Percentiles rank a stretch among this genome's conserved stretches.
These are phyloP conservation scores for Malassezia furfur DNA, from an alignment of 1,284 basidiomycete genomes.

Conservation along the genomic window DNA sequence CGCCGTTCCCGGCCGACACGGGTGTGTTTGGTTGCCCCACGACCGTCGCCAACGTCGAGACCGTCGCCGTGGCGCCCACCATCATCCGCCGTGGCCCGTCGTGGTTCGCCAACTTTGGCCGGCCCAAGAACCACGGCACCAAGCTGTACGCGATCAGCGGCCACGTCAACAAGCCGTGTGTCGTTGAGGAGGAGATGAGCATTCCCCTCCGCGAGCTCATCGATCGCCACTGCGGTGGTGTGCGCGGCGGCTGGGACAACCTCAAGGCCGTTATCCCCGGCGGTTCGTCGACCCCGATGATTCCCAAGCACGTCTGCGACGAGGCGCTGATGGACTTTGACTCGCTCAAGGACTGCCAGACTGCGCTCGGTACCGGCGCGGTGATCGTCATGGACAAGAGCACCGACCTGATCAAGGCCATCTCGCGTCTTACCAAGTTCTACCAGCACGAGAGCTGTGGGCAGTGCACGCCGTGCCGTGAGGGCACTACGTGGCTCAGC, in stretches of 20 bases:
- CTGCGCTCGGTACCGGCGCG: conserved; percentile 89
- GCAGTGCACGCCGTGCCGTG: conserved; percentile 92
- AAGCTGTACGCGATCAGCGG: conserved; percentile 92
- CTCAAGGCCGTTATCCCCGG: conserved; percentile 87
- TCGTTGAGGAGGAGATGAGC: conserved; percentile 97
- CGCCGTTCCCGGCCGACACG: conserved; percentile 98
- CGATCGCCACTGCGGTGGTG: conserved; percentile 92
- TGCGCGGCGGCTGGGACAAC: conserved; percentile 92
- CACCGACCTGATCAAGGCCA: conserved; percentile 74
- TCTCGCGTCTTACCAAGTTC: conserved; percentile 70
- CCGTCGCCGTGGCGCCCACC: conserved; percentile 90
- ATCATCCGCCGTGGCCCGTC: conserved; percentile 79
- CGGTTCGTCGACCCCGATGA: conserved; percentile 87
- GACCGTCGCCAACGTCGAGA: conserved; percentile 97
- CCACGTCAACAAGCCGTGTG: conserved; percentile 96
- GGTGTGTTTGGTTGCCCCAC: conserved; percentile 93
- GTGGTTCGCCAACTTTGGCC: conserved; percentile 91
- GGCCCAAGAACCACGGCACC: conserved; percentile 86
- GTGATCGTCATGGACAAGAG: conserved; percentile 98
- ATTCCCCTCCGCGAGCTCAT: conserved; percentile 87
- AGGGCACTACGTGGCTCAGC: conserved; percentile 56
- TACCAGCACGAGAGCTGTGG: conserved; percentile 93
- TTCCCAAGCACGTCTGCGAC: conserved; percentile 58
- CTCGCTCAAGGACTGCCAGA: conserved; percentile 86
- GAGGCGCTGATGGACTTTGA: conserved; percentile 78